phyloP scores from a whole-genome alignment of 225 moss, liverwort and hornwort species.

The Bryum argenteum region DNA sequence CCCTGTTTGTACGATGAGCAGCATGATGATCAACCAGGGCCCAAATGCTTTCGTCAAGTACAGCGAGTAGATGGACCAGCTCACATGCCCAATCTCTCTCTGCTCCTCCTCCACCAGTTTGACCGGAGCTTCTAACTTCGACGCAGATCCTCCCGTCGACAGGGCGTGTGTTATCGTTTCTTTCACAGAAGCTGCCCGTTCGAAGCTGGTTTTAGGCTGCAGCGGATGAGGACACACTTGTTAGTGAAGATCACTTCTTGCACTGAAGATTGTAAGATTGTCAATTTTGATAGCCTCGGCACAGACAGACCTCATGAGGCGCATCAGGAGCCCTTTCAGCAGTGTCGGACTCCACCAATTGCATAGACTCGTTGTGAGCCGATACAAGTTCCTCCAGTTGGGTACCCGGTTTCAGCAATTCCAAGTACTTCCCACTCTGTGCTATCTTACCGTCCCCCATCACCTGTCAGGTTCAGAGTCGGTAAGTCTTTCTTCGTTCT shows the following conservation, averaged over 20 bases:
- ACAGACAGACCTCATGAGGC: constrained; percentile 22
- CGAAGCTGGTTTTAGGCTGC: constrained; percentile 29
- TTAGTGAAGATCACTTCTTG: not conserved
- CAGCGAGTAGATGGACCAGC: constrained; percentile 57
- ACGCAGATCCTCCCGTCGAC: constrained; percentile 14
- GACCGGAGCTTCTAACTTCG: constrained; percentile 25
- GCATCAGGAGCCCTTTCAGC: constrained; percentile 15
- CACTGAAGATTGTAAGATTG: not conserved
- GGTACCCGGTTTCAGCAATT: constrained; percentile 53
- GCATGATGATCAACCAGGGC: constrained; percentile 40
- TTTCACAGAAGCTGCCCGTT: constrained; percentile 26
- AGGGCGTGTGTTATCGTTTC: not conserved
- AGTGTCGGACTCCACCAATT: constrained; percentile 37
- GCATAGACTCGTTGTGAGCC: constrained; percentile 67
- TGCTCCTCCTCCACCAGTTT: constrained; percentile 72
- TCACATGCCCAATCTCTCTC: constrained; percentile 60
- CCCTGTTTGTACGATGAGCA: constrained; percentile 42
- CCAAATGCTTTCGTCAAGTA: constrained; percentile 60
- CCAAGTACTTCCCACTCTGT: constrained; percentile 61
- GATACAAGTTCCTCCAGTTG: constrained; percentile 60
- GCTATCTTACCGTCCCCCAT: constrained; percentile 67
- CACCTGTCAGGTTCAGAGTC: constrained; percentile 36
- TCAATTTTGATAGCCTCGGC: not conserved
- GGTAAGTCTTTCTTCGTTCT: not conserved
- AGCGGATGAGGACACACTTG: constrained; percentile 12